These are phyloP conservation scores for Pseudocohnilembus persalinus DNA, from an alignment of 169 alveolate species.

Conservation along the genomic window DNA sequence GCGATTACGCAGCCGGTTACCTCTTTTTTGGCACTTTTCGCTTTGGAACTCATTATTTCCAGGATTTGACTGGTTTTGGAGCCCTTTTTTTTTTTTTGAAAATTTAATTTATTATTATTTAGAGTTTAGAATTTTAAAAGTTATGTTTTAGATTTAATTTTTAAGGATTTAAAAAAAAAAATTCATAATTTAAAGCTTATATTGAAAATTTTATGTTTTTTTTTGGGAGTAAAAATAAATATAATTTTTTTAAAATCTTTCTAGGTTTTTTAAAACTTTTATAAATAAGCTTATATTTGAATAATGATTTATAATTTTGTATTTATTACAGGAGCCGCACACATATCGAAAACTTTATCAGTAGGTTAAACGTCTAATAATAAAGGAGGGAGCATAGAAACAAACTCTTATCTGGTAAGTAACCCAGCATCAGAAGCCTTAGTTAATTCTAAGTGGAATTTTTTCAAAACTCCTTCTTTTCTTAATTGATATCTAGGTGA, in stretches of 20 bases:
- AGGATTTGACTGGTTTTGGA: constrained; percentile 83
- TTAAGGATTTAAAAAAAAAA: too few relatives aligned
- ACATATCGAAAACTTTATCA: constrained; percentile 92
- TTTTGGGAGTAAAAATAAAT: too few relatives aligned
- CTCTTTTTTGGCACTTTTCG: constrained; percentile 42
- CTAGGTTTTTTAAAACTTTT: too few relatives aligned
- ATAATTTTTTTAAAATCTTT: too few relatives aligned
- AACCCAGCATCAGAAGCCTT: constrained; percentile 91
- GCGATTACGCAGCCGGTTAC: constrained; percentile 87
- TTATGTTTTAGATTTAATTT: too few relatives aligned
- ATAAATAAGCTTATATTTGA: too few relatives aligned
- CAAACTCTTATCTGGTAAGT: constrained; percentile 94
- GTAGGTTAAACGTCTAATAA: constrained; percentile 86
- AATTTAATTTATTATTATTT: too few relatives aligned
- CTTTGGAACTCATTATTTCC: constrained; percentile 60
- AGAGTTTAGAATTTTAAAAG: too few relatives aligned
- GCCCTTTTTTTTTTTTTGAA: too few relatives aligned
- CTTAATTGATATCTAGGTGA: constrained; percentile 66
- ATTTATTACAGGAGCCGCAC: constrained; percentile 98
- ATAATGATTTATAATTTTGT: too few relatives aligned
- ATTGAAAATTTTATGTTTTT: too few relatives aligned
- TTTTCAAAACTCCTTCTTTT: constrained; percentile 59
- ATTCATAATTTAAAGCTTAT: too few relatives aligned
- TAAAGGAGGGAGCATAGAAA: constrained; percentile 96
- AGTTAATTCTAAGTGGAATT: constrained; percentile 69